Conservation (phyloP, 129 eudicot species). For the Flaveria bidentis region DNA sequence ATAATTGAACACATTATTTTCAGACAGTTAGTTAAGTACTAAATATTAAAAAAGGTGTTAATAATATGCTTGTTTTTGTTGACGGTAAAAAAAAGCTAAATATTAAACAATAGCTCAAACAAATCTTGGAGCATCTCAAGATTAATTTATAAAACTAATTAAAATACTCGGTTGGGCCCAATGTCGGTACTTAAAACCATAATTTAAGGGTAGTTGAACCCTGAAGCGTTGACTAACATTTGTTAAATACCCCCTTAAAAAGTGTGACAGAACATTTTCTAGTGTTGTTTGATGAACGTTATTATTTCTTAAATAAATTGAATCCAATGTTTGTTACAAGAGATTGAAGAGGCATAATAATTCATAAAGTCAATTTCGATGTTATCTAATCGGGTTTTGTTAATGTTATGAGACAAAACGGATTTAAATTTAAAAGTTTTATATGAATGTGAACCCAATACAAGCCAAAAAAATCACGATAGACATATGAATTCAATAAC, state of each 20-base stretch:
- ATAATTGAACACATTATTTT: conserved; percentile 15
- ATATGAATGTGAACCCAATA: too few species aligned
- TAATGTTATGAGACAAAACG: too few species aligned
- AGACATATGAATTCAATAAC: too few species aligned
- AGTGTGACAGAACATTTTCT: not conserved
- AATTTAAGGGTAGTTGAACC: conserved; percentile 31
- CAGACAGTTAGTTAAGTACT: not conserved
- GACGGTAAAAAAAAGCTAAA: not conserved
- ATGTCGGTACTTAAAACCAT: conserved; percentile 26
- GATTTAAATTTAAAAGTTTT: too few species aligned
- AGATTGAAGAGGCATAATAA: too few species aligned
- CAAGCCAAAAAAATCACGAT: too few species aligned
- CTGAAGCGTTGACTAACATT: conserved; percentile 28
- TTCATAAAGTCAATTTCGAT: too few species aligned
- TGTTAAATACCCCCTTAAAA: conserved; percentile 10
- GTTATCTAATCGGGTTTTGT: too few species aligned
- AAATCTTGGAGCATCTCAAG: conserved; percentile 25
- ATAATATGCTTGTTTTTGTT: too few species aligned
- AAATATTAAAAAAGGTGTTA: too few species aligned
- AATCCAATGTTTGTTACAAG: not conserved
- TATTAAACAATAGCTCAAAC: conserved; percentile 11
- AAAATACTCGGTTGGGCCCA: conserved; percentile 10
- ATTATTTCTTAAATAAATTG: not conserved
- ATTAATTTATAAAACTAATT: not conserved
- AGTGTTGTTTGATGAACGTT: not conserved